Evolutionary conservation across 805 yeast species (phyloP).

Genomic region (Metschnikowia lochheadii): DNA sequence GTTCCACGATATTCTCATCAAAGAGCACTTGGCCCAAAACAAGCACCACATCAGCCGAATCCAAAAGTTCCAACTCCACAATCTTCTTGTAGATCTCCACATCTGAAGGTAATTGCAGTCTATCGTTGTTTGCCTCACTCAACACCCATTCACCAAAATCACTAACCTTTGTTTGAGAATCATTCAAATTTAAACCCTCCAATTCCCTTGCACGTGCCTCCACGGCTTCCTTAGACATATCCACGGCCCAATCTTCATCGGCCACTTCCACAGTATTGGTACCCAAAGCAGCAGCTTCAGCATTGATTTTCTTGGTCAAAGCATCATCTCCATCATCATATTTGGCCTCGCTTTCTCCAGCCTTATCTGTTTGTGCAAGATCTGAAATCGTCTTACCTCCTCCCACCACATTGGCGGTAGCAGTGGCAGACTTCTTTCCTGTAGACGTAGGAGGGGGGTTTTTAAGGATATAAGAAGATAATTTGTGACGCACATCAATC

Average conservation of each 20-base stretch:
- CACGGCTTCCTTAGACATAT: constrained; percentile 94
- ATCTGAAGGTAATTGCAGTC: constrained; percentile 67
- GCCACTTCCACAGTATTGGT: constrained; percentile 54
- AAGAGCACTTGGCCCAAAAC: constrained; percentile 90
- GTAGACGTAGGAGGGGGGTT: constrained; percentile 76
- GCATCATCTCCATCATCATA: constrained; percentile 66
- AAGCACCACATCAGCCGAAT: constrained; percentile 74
- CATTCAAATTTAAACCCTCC: constrained; percentile 56
- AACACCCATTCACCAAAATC: constrained; percentile 89
- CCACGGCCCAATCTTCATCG: constrained; percentile 97
- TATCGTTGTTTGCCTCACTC: constrained; percentile 45
- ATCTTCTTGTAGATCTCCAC: constrained; percentile 92
- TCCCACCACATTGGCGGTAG: constrained; percentile 84
- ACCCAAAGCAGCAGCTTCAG: constrained; percentile 72
- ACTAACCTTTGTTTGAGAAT: constrained; percentile 52
- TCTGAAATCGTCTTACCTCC: constrained; percentile 80
- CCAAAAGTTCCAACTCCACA: constrained; percentile 66
- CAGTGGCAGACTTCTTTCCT: constrained; percentile 79
- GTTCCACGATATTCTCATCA: constrained; percentile 67
- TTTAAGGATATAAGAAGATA: constrained; percentile 82
- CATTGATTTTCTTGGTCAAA: constrained; percentile 72
- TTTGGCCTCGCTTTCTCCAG: constrained; percentile 34
- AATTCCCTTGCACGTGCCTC: constrained; percentile 85
- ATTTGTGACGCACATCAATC: constrained; percentile 81
- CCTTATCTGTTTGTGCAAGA: constrained; percentile 54